These are phyloP conservation scores for Sicyos edulis DNA, from an alignment of 306 rosid species.

Conservation along the genomic window DNA sequence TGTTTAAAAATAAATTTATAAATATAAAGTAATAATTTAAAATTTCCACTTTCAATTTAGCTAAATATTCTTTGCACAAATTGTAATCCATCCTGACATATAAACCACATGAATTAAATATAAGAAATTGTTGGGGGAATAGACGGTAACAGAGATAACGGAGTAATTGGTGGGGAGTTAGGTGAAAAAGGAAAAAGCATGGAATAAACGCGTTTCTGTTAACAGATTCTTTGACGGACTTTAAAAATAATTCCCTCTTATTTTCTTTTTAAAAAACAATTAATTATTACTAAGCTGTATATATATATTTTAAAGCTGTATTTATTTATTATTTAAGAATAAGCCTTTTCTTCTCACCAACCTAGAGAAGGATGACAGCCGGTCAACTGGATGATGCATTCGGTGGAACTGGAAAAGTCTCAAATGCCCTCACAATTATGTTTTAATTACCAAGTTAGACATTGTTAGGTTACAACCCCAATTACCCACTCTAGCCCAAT, in stretches of 20 bases:
- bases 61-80: too few relatives aligned
- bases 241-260: neutral
- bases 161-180: neutral
- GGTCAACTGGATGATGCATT: slow-evolving; percentile 20
- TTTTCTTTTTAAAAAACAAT: too few relatives aligned
- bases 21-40: too few relatives aligned
- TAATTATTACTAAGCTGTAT: too few relatives aligned
- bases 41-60: too few relatives aligned
- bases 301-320: too few relatives aligned
- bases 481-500: too few relatives aligned
- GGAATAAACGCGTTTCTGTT: slow-evolving; percentile 33
- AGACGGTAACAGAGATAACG: slow-evolving; percentile 9
- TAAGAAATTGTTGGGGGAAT: neutral
- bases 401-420: neutral
- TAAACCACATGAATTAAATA: neutral
- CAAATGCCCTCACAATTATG: neutral
- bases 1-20: too few relatives aligned
- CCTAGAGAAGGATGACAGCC: neutral
- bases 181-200: slow-evolving; percentile 17
- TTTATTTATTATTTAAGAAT: neutral
- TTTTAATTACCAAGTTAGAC: slow-evolving; percentile 24
- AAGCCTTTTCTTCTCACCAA: slow-evolving; percentile 1
- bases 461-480: neutral
- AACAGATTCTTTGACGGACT: slow-evolving; percentile 31
- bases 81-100: neutral